Percentiles rank a stretch among this genome's conserved stretches.
These are phyloP conservation scores for Mentha longifolia DNA, from an alignment of 257 asterid genomes.

Conservation along the genomic window DNA sequence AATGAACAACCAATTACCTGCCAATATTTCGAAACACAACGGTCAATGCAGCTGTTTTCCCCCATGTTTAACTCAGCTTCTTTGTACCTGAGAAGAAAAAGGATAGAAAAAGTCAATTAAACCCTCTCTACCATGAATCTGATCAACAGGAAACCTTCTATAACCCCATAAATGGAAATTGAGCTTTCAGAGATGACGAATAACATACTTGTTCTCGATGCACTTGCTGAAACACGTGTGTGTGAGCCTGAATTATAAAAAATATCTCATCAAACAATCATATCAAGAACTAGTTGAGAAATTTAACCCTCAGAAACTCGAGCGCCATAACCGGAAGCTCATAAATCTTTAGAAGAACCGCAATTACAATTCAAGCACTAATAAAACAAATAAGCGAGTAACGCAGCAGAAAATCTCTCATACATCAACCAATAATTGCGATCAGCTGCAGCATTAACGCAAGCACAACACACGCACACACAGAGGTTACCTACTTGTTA, in stretches of 20 bases:
- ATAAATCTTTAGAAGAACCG: not conserved
- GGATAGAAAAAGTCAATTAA: not conserved
- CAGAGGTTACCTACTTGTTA: slow-evolving; percentile 59
- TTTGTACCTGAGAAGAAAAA: slow-evolving; percentile 61
- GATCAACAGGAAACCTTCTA: not conserved
- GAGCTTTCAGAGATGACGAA: not conserved
- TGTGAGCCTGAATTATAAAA: slow-evolving; percentile 66
- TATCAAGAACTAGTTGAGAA: not conserved
- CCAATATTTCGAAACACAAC: slow-evolving; percentile 89
- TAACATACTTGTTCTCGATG: slow-evolving; percentile 69
- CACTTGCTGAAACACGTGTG: slow-evolving; percentile 85
- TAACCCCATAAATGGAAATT: not conserved
- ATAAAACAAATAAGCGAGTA: not conserved
- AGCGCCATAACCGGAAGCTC: not conserved
- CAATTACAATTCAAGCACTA: slow-evolving; percentile 9
- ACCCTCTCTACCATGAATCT: slow-evolving; percentile 6
- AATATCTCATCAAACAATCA: slow-evolving; percentile 22
- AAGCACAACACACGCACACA: not conserved
- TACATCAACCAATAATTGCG: not conserved
- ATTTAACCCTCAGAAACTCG: not conserved
- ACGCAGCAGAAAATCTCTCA: not conserved
- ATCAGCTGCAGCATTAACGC: slow-evolving; percentile 11
- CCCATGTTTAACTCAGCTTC: slow-evolving; percentile 93
- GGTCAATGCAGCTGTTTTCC: slow-evolving; percentile 88
- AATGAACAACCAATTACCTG: slow-evolving; percentile 37